phyloP scores from a whole-genome alignment of 352 stramenopile genomes.

The Phytophthora fragariae region DNA sequence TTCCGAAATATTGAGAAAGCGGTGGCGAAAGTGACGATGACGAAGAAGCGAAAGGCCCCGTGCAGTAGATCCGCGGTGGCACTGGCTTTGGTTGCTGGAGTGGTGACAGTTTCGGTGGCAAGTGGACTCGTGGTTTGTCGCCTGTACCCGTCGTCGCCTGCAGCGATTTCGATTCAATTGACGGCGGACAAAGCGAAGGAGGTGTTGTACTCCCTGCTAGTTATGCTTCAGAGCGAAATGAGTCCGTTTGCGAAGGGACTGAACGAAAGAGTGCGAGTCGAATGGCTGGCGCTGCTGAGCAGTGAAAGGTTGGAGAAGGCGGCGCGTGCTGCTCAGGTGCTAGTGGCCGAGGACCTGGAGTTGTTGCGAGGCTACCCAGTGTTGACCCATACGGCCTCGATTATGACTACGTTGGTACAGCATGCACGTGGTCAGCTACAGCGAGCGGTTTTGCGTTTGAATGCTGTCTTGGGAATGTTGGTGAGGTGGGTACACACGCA shows the following conservation, averaged over 20 bases:
- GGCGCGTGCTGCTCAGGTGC: conserved; percentile 10
- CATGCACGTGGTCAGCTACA: conserved; percentile 7
- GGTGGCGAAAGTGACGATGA: conserved; percentile 1
- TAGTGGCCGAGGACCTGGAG: conserved; percentile 10
- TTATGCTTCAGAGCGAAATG: conserved; percentile 2
- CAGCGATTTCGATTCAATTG: conserved; percentile 21
- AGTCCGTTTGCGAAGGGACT: background rate
- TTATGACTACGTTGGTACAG: conserved; percentile 9
- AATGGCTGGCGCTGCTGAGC: conserved; percentile 15
- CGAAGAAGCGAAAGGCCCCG: conserved; percentile 34
- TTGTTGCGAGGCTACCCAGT: background rate
- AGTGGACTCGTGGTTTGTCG: conserved; percentile 31
- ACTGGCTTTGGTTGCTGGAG: conserved; percentile 18
- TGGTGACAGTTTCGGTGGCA: conserved; percentile 19
- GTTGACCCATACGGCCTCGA: background rate
- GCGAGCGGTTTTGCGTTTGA: conserved; percentile 1
- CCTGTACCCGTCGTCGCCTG: conserved; percentile 34
- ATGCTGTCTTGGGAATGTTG: conserved; percentile 11
- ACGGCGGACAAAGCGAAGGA: conserved; percentile 8
- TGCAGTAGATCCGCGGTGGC: conserved; percentile 17
- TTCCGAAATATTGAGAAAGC: conserved; percentile 14
- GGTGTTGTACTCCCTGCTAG: conserved; percentile 2
- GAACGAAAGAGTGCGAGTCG: background rate
- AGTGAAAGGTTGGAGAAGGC: conserved; percentile 9
- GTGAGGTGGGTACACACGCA: conserved; percentile 17